A percentile compares a stretch with the other conserved stretches of the same genome.
phyloP scores from a whole-genome alignment of 2,329 filamentous ascomycete species.

The Eutypa lata region DNA sequence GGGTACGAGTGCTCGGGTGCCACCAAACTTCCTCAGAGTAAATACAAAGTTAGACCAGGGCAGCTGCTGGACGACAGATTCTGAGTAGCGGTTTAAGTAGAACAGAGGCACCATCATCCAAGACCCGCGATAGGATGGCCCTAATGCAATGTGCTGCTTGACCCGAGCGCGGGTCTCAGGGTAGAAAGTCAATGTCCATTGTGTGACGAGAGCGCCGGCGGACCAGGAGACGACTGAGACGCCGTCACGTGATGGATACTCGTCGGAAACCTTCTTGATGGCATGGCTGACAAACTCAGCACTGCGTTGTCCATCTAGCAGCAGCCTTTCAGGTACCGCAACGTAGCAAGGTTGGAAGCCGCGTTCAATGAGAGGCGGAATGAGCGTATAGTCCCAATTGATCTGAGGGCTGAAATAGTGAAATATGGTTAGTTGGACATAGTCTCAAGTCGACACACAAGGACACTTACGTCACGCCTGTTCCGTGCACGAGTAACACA shows the following conservation, averaged over 20 bases:
- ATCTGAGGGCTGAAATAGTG: not conserved
- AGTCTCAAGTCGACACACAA: not conserved
- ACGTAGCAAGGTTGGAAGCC: constrained; percentile 2
- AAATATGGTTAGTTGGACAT: not conserved
- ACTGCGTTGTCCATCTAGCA: not conserved
- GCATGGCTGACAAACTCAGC: constrained; percentile 1
- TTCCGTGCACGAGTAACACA: constrained; percentile 3
- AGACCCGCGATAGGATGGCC: not conserved
- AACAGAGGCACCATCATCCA: constrained; percentile 3
- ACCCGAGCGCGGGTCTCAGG: not conserved
- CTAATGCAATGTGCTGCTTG: not conserved
- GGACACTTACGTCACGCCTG: constrained; percentile 2
- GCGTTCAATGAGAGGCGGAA: constrained; percentile 1
- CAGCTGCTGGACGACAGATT: constrained; percentile 1
- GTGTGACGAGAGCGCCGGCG: constrained; percentile 2
- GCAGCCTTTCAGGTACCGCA: not conserved
- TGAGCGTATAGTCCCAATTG: constrained; percentile 1
- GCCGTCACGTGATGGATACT: not conserved
- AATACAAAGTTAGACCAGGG: constrained; percentile 1
- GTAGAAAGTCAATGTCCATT: constrained; percentile 4
- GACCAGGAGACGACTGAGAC: constrained; percentile 3
- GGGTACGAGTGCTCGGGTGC: not conserved
- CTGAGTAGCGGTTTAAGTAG: constrained; percentile 1
- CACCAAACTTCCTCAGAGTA: not conserved
- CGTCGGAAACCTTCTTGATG: not conserved